phyloP scores from a whole-genome alignment of 2,329 filamentous ascomycete genomes.

The Madurella mycetomatis region DNA sequence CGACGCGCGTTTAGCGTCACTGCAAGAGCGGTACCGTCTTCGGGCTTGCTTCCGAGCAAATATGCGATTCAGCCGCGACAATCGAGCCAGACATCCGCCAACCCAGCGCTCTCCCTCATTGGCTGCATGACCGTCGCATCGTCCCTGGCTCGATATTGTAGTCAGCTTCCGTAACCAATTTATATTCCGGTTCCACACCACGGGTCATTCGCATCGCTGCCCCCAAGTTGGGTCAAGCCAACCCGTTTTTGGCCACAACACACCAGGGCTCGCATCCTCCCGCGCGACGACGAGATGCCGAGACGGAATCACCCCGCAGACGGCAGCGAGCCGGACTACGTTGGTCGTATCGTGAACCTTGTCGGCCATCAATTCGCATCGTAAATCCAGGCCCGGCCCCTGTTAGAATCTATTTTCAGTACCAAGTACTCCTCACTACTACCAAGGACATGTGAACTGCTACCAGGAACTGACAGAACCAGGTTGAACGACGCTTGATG shows the following conservation, averaged over 20 bases:
- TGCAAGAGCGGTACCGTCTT: not conserved
- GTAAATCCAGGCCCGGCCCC: no score
- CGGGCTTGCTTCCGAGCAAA: slow-evolving; percentile 3
- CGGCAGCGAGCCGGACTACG: not conserved
- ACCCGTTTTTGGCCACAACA: not conserved
- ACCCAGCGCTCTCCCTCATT: slow-evolving; percentile 5
- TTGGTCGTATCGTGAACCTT: not conserved
- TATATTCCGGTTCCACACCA: not conserved
- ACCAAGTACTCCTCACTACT: not conserved
- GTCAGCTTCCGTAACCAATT: not conserved
- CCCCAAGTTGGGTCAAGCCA: not conserved
- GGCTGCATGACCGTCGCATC: slow-evolving; percentile 1
- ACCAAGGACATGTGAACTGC: not conserved
- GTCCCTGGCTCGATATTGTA: slow-evolving; percentile 12
- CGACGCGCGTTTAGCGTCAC: not conserved
- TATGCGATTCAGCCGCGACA: slow-evolving; percentile 15
- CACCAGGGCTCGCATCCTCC: no score
- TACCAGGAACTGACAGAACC: not conserved
- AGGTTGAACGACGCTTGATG: not conserved
- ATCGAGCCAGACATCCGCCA: slow-evolving; percentile 1
- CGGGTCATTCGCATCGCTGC: not conserved
- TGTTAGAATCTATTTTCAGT: not conserved
- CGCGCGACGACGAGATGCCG: not conserved
- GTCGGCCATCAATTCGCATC: no score
- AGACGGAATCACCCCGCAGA: not conserved